Percentiles rank a stretch among this genome's conserved stretches.
These are phyloP conservation scores for Hemileia vastatrix DNA, from an alignment of 1,284 basidiomycete genomes.

Conservation along the genomic window DNA sequence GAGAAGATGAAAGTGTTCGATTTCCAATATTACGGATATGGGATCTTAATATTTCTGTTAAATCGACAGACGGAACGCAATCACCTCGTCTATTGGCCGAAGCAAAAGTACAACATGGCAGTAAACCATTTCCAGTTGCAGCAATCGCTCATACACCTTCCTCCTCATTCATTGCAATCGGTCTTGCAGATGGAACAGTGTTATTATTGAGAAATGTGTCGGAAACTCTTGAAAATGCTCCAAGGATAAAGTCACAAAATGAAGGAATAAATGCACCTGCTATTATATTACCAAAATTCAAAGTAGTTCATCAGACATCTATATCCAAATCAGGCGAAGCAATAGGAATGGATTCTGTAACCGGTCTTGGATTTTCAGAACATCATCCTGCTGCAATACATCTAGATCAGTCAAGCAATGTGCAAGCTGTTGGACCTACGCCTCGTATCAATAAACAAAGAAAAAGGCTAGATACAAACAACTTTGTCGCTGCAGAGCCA, in stretches of 20 bases:
- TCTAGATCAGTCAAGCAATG: too few species aligned
- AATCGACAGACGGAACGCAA: too few species aligned
- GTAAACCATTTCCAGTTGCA: constrained; percentile 72
- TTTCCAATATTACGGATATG: constrained; percentile 81
- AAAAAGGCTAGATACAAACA: too few species aligned
- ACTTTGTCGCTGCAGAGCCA: too few species aligned
- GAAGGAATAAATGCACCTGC: constrained; percentile 25
- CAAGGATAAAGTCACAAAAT: constrained; percentile 25
- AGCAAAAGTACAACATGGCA: constrained; percentile 63
- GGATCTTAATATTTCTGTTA: constrained; percentile 69
- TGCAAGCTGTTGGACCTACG: too few species aligned
- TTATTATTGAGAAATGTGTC: constrained; percentile 84
- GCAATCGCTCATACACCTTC: constrained; percentile 66
- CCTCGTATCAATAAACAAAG: too few species aligned
- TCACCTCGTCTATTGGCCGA: constrained; percentile 67
- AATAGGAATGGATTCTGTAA: constrained; percentile 93
- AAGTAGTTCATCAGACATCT: constrained; percentile 51
- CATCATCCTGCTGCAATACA: too few species aligned
- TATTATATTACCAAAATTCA: constrained; percentile 63
- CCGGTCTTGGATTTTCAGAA: constrained; percentile 77
- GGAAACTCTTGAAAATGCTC: constrained; percentile 62
- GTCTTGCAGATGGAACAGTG: constrained; percentile 87
- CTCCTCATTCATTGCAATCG: constrained; percentile 78
- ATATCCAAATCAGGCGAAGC: too few species aligned
- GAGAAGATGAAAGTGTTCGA: constrained; percentile 54